Evolutionary conservation across 192 early-diverging fungal species (phyloP), one percentile per base, ranked within the genome.

Genomic region (Podila epicladia): DNA sequence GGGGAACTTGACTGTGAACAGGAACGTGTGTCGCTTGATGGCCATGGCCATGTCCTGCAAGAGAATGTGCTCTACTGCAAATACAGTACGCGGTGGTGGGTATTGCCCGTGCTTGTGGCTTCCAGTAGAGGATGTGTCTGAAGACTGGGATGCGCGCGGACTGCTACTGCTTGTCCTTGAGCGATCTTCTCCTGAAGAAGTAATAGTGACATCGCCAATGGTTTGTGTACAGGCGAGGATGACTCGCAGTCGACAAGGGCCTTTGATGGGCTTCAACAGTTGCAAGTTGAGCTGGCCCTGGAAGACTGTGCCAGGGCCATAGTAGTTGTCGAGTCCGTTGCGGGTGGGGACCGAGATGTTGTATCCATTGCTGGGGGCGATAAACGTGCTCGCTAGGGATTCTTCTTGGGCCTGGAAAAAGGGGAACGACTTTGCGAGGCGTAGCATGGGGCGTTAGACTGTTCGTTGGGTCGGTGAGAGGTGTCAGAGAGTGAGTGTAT

Each of bases 1-100:
- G 13, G 77, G 77, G 49, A 80, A 80, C 58, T 69, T 80, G 53
- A 80, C 73, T 5, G 68, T 80, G 67, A 80, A 80, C 57, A 80
- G 57, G 19, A 72, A 80, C 24, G 77, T 53, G 49, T 80, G 77
- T n/a, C 77, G 22, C 62, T 73, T 80, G 32, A 59, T 53, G 4
- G 63, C 64, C 17, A 80, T 32, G 12, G 67, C 33, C 67, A 72
- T 59, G 58, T 80, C 77, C 32, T 69, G 35, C 35, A 73, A 48
- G 8, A 80, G 59, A 19, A 69, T n/a, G 33, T 80, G 65, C 15
- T 73, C 71, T 17, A 69, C 67, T 33, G 67, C 65, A 65, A 80
- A 80, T 17, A 80, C 5, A 7, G 17, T 63, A 19, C 70, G 64
- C 24, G 58, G 58, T 9, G 59, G 72, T n/a, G 9, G 58, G 24